Evolutionary conservation across 1,284 basidiomycete species (phyloP), one percentile per base, ranked within the genome.

Genomic region (Pseudozyma thailandica): DNA sequence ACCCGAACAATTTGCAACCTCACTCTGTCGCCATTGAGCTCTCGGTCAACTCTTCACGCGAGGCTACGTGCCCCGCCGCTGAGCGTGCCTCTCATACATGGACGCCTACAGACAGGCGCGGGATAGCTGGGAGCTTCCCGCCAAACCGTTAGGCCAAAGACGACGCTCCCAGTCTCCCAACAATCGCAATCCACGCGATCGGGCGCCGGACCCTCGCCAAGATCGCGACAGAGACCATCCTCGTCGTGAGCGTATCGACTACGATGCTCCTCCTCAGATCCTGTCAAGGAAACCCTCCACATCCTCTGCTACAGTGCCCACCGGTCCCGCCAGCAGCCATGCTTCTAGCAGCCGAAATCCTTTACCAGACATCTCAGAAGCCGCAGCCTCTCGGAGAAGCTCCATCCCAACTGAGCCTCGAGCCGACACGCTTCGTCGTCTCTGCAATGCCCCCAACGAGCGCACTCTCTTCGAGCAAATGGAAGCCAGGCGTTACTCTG

Each of bases 151-250:
- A 1, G 45, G 39, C 41, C 46, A 38, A 7, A 50, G 57, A 23
- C 33, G 38, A 18, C 57, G 57, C n/a, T 60, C 57, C 9, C 50
- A 50, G 21, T 60, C 57, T 16, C 57, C 57, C 4, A 23, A 41
- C 16, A 41, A 41, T 23, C 39, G 39, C 39, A 23, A 23, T 41
- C 39, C 39, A 4, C 39, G 39, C 20, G 39, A 41, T 23, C 39
- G 20, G 12, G 39, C 39, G 9, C 23, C 18, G 9, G 39, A 41
- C 39, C 18, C 39, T 41, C 39, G 39, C 21, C 20, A 10, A 41
- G 39, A 41, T 23, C 39, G 39, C 39, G 39, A 41, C 21, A 21
- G 39, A 18, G 39, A 41, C 9, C 20, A 23, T 21, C 21, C 20
- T 12, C 27, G 15, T 20, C 28, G 26, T 21, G 44, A 30, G 2